Evolutionary conservation across 495 filamentous ascomycete species (phyloP).

Genomic region (Parmelia sp.): DNA sequence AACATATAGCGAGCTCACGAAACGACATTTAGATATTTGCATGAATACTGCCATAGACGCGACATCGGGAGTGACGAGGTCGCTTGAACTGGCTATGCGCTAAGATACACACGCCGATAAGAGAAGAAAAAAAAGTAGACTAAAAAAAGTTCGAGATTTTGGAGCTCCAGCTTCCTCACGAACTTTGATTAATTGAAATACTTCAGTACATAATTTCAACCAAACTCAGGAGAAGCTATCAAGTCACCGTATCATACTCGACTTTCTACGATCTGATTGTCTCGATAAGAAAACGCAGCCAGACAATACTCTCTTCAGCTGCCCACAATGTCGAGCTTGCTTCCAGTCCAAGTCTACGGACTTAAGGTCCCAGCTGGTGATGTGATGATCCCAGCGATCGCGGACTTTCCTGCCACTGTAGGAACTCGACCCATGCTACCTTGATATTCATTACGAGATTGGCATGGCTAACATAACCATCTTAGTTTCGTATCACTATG

Average conservation of each 20-base stretch:
- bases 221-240: neutral
- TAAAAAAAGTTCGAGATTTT: conserved; percentile 4
- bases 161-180: neutral
- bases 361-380: conserved; percentile 78
- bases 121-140: neutral
- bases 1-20: neutral
- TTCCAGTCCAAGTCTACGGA: conserved; percentile 82
- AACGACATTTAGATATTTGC: neutral
- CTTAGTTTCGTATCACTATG: conserved; percentile 93
- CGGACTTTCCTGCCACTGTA: conserved; percentile 76
- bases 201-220: too few species aligned
- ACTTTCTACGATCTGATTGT: neutral
- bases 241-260: neutral
- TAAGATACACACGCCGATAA: conserved; percentile 19
- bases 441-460: neutral
- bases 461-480: conserved; percentile 1
- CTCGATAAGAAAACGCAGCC: neutral
- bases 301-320: neutral
- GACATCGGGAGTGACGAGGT: neutral
- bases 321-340: conserved; percentile 47
- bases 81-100: conserved; percentile 2
- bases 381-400: conserved; percentile 63
- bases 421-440: conserved; percentile 35
- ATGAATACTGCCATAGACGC: neutral
- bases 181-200: neutral